Conservation (phyloP, 2,329 filamentous ascomycete species). For the Bisporella sp. region DNA sequence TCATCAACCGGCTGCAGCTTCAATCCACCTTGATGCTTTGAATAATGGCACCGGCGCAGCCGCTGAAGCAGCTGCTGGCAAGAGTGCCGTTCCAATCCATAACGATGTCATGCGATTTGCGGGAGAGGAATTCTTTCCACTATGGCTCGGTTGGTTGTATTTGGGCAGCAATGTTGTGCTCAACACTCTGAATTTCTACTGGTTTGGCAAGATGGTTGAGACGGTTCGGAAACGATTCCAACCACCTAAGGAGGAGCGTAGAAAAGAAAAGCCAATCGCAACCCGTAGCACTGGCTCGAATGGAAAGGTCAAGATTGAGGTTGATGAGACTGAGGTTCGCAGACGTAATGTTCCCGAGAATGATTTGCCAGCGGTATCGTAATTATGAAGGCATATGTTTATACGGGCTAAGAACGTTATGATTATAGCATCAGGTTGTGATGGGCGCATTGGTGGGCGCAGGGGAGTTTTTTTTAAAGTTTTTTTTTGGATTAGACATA, state of each 20-base stretch:
- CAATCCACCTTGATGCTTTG: slow-evolving; percentile 26
- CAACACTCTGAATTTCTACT: slow-evolving; percentile 74
- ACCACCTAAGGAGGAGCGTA: slow-evolving; percentile 35
- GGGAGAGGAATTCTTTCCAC: slow-evolving; percentile 47
- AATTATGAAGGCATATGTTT: not conserved
- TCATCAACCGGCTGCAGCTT: slow-evolving; percentile 31
- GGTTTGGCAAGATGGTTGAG: slow-evolving; percentile 82
- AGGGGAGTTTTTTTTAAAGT: too few species aligned
- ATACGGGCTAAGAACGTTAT: too few species aligned
- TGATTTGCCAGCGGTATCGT: not conserved
- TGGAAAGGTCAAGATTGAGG: slow-evolving; percentile 20
- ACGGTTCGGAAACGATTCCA: slow-evolving; percentile 72
- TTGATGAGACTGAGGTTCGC: slow-evolving; percentile 26
- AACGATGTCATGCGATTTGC: slow-evolving; percentile 43
- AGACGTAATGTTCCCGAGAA: slow-evolving; percentile 20
- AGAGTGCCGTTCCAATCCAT: slow-evolving; percentile 21
- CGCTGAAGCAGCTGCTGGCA: slow-evolving; percentile 25
- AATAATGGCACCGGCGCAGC: slow-evolving; percentile 29
- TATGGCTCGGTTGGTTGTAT: slow-evolving; percentile 65
- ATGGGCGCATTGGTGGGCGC: too few species aligned
- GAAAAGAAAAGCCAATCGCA: slow-evolving; percentile 24
- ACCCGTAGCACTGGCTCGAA: slow-evolving; percentile 21
- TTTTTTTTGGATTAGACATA: too few species aligned
- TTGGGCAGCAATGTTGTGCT: slow-evolving; percentile 63
- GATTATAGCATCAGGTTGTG: too few species aligned